A percentile compares a stretch with the other conserved stretches of the same genome.
Evolutionary conservation across 2,329 filamentous ascomycete genomes (phyloP).

Genomic region (Ophiocordyceps sinensis): DNA sequence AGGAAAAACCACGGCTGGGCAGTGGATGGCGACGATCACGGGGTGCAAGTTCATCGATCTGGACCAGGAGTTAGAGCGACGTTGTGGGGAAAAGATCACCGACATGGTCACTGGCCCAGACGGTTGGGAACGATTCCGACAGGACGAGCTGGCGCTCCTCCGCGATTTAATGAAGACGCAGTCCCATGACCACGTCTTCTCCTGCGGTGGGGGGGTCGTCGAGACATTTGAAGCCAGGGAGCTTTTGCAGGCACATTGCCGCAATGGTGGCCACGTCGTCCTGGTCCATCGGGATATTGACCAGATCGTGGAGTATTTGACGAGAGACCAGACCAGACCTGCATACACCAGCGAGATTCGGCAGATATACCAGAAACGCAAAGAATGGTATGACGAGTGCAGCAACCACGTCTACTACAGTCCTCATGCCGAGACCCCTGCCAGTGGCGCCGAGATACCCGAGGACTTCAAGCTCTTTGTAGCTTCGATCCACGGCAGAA

Average conservation of each 20-base stretch:
- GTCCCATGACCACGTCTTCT: conserved; percentile 66
- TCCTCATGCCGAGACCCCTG: conserved; percentile 35
- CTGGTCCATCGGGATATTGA: conserved; percentile 79
- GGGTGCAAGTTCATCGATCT: conserved; percentile 72
- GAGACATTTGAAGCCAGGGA: conserved; percentile 70
- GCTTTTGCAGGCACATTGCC: conserved; percentile 58
- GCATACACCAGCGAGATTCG: conserved; percentile 90
- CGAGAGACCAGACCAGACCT: conserved; percentile 77
- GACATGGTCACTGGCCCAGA: conserved; percentile 58
- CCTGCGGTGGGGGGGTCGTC: conserved; percentile 87
- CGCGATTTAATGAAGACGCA: conserved; percentile 61
- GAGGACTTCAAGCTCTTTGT: conserved; percentile 23
- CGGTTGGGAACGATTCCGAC: conserved; percentile 83
- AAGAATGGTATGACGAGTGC: conserved; percentile 81
- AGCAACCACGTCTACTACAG: conserved; percentile 92
- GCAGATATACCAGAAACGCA: conserved; percentile 76
- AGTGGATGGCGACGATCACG: conserved; percentile 66
- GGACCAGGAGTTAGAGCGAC: conserved; percentile 71
- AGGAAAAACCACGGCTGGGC: conserved; percentile 86
- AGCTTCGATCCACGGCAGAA: conserved; percentile 22
- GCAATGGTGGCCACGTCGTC: conserved; percentile 68
- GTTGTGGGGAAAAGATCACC: conserved; percentile 62
- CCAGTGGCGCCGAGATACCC: conserved; percentile 12
- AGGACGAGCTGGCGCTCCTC: conserved; percentile 62
- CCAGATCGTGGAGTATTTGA: conserved; percentile 76